phyloP scores from a whole-genome alignment of 2,329 filamentous ascomycete species.

The Fusarium nisikadoi region DNA sequence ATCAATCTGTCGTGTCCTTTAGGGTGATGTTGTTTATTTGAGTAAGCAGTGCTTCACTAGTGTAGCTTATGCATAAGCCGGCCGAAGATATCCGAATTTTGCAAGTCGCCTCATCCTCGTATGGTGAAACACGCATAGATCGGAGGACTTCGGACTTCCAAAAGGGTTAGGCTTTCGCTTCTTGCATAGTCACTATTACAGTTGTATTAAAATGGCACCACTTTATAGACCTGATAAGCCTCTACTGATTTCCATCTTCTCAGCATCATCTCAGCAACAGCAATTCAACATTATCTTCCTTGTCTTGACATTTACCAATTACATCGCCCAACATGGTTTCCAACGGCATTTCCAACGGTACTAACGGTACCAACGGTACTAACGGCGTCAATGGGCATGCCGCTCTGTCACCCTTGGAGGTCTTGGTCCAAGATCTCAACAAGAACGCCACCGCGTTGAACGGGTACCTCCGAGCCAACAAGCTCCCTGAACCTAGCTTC shows the following conservation, averaged over 20 bases:
- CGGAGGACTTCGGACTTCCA: not conserved
- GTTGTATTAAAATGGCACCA: not conserved
- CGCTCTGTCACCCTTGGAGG: not conserved
- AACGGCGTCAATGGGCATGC: not conserved
- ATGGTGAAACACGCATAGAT: not conserved
- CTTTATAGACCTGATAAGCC: not conserved
- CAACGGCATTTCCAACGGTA: not conserved
- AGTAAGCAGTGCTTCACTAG: not conserved
- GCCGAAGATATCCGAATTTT: constrained; percentile 3
- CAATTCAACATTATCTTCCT: not conserved
- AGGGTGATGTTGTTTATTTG: not conserved
- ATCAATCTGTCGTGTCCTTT: not conserved
- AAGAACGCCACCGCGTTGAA: not conserved
- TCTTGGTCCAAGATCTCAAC: not conserved
- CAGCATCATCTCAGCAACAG: not conserved
- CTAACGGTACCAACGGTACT: not conserved
- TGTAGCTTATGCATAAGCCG: not conserved
- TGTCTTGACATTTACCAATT: not conserved
- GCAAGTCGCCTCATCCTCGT: not conserved
- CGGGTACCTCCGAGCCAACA: not conserved
- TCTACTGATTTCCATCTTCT: not conserved
- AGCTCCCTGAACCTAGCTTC: not conserved
- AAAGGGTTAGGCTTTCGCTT: not conserved
- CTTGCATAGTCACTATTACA: too few species aligned
- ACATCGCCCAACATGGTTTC: not conserved